Evolutionary conservation across 108 stramenopile genomes (phyloP).

Genomic region (Skeletonema marinoi): DNA sequence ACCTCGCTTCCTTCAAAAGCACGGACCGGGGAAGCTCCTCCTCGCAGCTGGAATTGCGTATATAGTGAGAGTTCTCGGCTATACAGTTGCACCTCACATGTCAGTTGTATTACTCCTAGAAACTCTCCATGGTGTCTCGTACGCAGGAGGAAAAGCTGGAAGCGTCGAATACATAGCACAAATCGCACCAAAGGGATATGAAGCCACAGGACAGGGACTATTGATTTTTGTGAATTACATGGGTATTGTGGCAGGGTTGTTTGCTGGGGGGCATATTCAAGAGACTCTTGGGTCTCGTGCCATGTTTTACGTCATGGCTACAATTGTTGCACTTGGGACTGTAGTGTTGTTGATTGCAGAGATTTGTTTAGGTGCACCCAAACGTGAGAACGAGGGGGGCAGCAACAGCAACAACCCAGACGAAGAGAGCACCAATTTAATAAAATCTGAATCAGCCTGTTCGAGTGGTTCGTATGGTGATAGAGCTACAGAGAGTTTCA

Average conservation of each 20-base stretch:
- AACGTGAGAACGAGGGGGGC: not conserved
- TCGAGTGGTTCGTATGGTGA: constrained; percentile 39
- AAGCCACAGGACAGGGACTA: constrained; percentile 64
- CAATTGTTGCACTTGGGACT: constrained; percentile 34
- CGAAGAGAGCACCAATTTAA: constrained; percentile 28
- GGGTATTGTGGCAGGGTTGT: constrained; percentile 57
- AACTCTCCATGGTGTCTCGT: constrained; percentile 74
- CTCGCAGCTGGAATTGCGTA: constrained; percentile 54
- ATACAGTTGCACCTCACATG: constrained; percentile 53
- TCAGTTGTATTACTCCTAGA: constrained; percentile 59
- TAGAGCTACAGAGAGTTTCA: constrained; percentile 27
- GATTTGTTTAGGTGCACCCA: constrained; percentile 2
- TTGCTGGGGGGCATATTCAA: constrained; percentile 50
- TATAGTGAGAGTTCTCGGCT: constrained; percentile 62
- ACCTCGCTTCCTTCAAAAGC: constrained; percentile 40
- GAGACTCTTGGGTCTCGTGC: constrained; percentile 37
- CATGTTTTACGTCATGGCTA: constrained; percentile 45
- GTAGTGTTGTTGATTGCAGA: constrained; percentile 24
- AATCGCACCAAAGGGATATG: constrained; percentile 50
- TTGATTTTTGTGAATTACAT: constrained; percentile 43
- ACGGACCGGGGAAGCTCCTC: constrained; percentile 47
- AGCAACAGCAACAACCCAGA: not conserved
- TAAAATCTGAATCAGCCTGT: constrained; percentile 28
- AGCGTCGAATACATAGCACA: constrained; percentile 51
- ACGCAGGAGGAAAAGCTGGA: constrained; percentile 51